These are phyloP conservation scores for Cocos nucifera DNA, from an alignment of 176 grass and related monocot species.

Conservation along the genomic window DNA sequence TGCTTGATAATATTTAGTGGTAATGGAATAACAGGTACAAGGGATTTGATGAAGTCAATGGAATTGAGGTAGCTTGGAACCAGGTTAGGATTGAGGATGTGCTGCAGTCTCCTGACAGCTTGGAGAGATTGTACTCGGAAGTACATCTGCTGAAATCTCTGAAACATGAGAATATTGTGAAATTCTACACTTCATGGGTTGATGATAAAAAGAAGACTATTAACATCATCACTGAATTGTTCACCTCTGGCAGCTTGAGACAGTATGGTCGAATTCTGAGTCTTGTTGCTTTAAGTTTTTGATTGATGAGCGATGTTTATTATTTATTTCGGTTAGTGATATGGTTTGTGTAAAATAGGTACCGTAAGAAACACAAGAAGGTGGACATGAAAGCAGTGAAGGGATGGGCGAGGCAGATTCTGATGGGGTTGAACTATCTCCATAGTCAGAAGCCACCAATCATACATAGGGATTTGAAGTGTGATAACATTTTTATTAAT, in stretches of 20 bases:
- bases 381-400: slow-evolving; percentile 39
- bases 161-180: slow-evolving; percentile 38
- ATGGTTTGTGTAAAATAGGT: slow-evolving; percentile 15
- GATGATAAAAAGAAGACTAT: slow-evolving; percentile 32
- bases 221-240: slow-evolving; percentile 52
- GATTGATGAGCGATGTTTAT: not conserved
- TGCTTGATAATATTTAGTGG: not conserved
- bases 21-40: slow-evolving; percentile 32
- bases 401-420: slow-evolving; percentile 34
- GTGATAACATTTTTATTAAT: slow-evolving; percentile 52
- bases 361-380: slow-evolving; percentile 39
- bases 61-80: slow-evolving; percentile 53
- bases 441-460: slow-evolving; percentile 27
- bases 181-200: slow-evolving; percentile 37
- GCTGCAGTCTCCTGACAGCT: slow-evolving; percentile 28
- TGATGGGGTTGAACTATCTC: slow-evolving; percentile 38
- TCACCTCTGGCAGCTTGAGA: slow-evolving; percentile 47
- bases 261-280: slow-evolving; percentile 23
- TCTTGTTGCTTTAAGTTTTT: not conserved
- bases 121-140: slow-evolving; percentile 40
- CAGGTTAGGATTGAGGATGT: slow-evolving; percentile 30
- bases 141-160: slow-evolving; percentile 27
- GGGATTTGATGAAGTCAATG: slow-evolving; percentile 51
- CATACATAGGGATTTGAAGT: slow-evolving; percentile 46
- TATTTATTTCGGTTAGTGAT: not conserved